Evolutionary conservation across 495 filamentous ascomycete species (phyloP), one percentile per base, ranked within the genome.

Genomic region (Aspergillus sparsus): DNA sequence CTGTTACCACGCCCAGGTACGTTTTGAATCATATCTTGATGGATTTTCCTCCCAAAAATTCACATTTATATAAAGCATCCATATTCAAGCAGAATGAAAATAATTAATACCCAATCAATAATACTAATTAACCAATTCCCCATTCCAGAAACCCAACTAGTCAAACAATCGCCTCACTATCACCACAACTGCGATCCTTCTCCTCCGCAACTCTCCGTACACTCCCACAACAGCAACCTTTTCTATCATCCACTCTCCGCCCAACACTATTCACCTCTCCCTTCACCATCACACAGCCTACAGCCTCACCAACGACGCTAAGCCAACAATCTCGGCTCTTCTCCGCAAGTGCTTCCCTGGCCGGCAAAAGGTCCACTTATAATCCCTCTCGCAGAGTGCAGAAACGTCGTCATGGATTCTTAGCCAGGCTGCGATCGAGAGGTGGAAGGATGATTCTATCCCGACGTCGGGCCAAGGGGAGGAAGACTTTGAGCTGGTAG

Each of bases 331-430:
- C 60, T 49, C 75, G 78, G 39, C 61, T 71, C 0, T 81, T 81
- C 68, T 74, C 76, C 6, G 72, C 75, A 15, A 76, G 73, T 42
- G 72, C 76, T 8, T 68, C 74, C 10, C 71, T 87, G 27, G 79
- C 76, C 62, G 80, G 78, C 11, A 82, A 78, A 42, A 77, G 88
- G 57, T 66, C 82, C 58, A 90, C 88, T 5, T 90, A 80, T 65
- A 80, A 82, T 49, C 87, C 87, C 5, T 86, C 82, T 52, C 87
- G 89, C 61, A 71, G 82, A 51, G 87, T 91, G 45, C 80, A 89
- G 69, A 91, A 90, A 76, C 77, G 88, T 60, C 77, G 88, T 59
- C 83, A 85, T 71, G 88, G 88, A 0, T 90, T 89, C 73, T 73
- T 90, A 70, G 74, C 82, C 12, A 68, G 88, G 59, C 63, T 86